phyloP scores from a whole-genome alignment of 2,329 filamentous ascomycete species.

The Atkinsonella hypoxylon region DNA sequence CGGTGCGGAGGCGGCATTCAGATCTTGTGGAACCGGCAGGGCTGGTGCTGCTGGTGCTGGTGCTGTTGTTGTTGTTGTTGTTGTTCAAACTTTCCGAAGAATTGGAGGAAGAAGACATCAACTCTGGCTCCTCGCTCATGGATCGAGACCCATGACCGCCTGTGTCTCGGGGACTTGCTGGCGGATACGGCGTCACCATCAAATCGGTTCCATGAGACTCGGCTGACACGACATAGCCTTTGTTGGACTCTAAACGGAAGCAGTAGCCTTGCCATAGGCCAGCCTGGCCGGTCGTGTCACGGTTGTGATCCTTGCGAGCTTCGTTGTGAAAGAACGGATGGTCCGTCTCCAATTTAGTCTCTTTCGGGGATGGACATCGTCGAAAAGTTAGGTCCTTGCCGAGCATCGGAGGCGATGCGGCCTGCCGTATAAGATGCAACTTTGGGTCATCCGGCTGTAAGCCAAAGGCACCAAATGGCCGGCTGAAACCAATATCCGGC shows the following conservation, averaged over 20 bases:
- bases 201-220: constrained; percentile 34
- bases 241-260: constrained; percentile 27
- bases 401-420: constrained; percentile 72
- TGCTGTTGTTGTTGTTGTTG: not conserved
- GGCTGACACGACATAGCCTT: constrained; percentile 27
- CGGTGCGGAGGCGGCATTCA: constrained; percentile 17
- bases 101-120: constrained; percentile 14
- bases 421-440: constrained; percentile 36
- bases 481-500: constrained; percentile 20
- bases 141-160: constrained; percentile 28
- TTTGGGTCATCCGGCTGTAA: constrained; percentile 26
- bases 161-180: constrained; percentile 28
- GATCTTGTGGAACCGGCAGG: constrained; percentile 9
- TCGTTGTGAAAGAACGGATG: constrained; percentile 44
- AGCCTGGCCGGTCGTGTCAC: constrained; percentile 42
- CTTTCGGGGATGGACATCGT: constrained; percentile 69
- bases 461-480: constrained; percentile 31
- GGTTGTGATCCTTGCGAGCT: constrained; percentile 34
- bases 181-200: constrained; percentile 37
- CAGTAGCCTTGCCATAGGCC: constrained; percentile 74
- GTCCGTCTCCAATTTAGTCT: constrained; percentile 71
- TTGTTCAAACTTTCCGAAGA: constrained; percentile 9
- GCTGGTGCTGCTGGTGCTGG: no score
- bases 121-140: constrained; percentile 29
- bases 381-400: constrained; percentile 72